Conservation (phyloP, 2,329 filamentous ascomycete species). For the Hypoxylon sp. region DNA sequence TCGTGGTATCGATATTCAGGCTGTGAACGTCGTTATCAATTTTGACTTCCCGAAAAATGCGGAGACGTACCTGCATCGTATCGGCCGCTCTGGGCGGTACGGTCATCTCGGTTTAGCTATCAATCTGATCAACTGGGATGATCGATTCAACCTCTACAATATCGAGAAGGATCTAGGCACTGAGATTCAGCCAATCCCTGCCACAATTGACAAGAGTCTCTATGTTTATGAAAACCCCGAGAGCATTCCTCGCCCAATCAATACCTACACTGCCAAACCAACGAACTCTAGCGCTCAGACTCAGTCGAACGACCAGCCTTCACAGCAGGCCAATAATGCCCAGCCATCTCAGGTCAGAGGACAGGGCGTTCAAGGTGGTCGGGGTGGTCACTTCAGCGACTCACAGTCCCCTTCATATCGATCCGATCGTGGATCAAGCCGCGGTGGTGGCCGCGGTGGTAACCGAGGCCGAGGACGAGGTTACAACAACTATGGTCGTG, state of each 20-base stretch:
- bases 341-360: slow-evolving; percentile 50
- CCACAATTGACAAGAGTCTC: slow-evolving; percentile 94
- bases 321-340: slow-evolving; percentile 48
- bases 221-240: slow-evolving; percentile 99
- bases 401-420: slow-evolving; percentile 54
- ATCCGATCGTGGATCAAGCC: slow-evolving; percentile 49
- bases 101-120: slow-evolving; percentile 97
- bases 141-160: slow-evolving; percentile 98
- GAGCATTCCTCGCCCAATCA: slow-evolving; percentile 87
- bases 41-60: slow-evolving; percentile 99
- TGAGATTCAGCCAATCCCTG: slow-evolving; percentile 96
- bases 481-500: slow-evolving; percentile 55
- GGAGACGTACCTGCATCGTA: slow-evolving; percentile 98
- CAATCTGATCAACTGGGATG: slow-evolving; percentile 99
- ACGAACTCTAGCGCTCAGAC: slow-evolving; percentile 42
- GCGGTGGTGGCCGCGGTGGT: slow-evolving; percentile 48
- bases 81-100: slow-evolving; percentile 96
- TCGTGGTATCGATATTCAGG: slow-evolving; percentile 99
- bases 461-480: slow-evolving; percentile 52
- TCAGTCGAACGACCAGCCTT: slow-evolving; percentile 48
- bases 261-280: slow-evolving; percentile 59
- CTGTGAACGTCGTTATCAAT: slow-evolving; percentile 99
- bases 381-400: slow-evolving; percentile 53
- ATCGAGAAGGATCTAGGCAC: slow-evolving; percentile 98
- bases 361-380: slow-evolving; percentile 48